phyloP scores from a whole-genome alignment of 257 asterid species.

The Cynanchum wilfordii region DNA sequence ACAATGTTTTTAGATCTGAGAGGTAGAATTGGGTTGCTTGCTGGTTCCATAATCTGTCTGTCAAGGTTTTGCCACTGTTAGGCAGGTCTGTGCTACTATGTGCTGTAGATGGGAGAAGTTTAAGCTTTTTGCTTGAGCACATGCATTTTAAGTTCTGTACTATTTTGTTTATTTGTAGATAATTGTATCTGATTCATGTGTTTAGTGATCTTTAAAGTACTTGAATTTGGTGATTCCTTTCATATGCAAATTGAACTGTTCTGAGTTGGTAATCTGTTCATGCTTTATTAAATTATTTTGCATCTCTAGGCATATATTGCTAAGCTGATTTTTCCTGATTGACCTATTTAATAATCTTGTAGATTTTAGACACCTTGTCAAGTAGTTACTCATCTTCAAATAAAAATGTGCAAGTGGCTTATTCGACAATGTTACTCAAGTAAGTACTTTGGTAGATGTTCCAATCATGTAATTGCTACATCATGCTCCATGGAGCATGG shows the following conservation, averaged over 20 bases:
- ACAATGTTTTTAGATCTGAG: too few relatives aligned
- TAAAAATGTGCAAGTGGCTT: conserved; percentile 83
- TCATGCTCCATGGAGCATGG: not conserved
- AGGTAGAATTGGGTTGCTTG: not conserved
- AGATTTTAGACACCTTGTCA: conserved; percentile 88
- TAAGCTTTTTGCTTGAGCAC: not conserved
- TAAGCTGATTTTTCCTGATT: not conserved
- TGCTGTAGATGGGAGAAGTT: not conserved
- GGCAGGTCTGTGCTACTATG: not conserved
- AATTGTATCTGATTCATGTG: not conserved
- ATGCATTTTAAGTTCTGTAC: not conserved
- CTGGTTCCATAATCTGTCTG: not conserved
- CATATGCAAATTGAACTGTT: not conserved
- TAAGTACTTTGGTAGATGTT: conserved; percentile 34
- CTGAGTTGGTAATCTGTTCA: not conserved
- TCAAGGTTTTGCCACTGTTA: not conserved
- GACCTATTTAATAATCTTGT: conserved; percentile 30
- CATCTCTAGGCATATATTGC: not conserved
- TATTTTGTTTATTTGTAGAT: not conserved
- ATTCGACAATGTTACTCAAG: conserved; percentile 92
- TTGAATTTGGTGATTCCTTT: not conserved
- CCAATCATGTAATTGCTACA: not conserved
- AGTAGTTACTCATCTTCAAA: conserved; percentile 72
- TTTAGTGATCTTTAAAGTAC: not conserved
- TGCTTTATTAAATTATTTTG: not conserved